A percentile compares a stretch with the other conserved stretches of the same genome.
phyloP scores from a whole-genome alignment of 2,329 filamentous ascomycete genomes.

The Monosporascus sp. region DNA sequence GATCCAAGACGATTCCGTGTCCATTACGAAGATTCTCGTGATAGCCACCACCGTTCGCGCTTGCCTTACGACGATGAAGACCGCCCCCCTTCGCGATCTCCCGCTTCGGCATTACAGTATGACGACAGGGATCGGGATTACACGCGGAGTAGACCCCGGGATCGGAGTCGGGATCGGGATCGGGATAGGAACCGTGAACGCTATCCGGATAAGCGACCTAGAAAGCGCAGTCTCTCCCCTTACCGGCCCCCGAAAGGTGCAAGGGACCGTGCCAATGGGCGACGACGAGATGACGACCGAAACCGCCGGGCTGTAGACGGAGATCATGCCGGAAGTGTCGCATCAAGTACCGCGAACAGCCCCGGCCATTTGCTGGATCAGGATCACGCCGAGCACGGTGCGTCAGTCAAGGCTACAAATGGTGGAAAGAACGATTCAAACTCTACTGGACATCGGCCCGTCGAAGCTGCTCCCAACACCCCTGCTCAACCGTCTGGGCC shows the following conservation, averaged over 20 bases:
- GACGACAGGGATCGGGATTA: slow-evolving; percentile 46
- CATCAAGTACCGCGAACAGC: slow-evolving; percentile 43
- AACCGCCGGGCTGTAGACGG: slow-evolving; percentile 19
- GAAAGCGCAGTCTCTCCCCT: slow-evolving; percentile 36
- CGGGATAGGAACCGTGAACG: slow-evolving; percentile 47
- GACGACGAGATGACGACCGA: slow-evolving; percentile 18
- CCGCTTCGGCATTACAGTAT: slow-evolving; percentile 34
- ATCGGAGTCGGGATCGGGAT: slow-evolving; percentile 23
- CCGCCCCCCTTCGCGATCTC: slow-evolving; percentile 39
- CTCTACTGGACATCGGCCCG: slow-evolving; percentile 56
- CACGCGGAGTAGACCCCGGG: slow-evolving; percentile 22
- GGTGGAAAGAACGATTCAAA: slow-evolving; percentile 62
- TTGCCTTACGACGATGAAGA: slow-evolving; percentile 54
- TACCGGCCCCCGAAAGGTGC: slow-evolving; percentile 20
- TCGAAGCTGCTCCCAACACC: slow-evolving; percentile 25
- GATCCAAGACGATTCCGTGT: slow-evolving; percentile 57
- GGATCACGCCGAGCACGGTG: slow-evolving; percentile 60
- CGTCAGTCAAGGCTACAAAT: slow-evolving; percentile 53
- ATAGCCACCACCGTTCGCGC: slow-evolving; percentile 42
- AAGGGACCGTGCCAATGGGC: slow-evolving; percentile 18
- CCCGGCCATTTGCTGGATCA: slow-evolving; percentile 45
- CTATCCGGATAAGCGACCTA: slow-evolving; percentile 47
- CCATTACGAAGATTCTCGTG: slow-evolving; percentile 54
- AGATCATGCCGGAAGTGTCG: slow-evolving; percentile 28
- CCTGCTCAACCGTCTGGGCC: slow-evolving; percentile 27